Conservation (phyloP, 768 basidiomycete genomes). For the Serpula lacrymans region DNA sequence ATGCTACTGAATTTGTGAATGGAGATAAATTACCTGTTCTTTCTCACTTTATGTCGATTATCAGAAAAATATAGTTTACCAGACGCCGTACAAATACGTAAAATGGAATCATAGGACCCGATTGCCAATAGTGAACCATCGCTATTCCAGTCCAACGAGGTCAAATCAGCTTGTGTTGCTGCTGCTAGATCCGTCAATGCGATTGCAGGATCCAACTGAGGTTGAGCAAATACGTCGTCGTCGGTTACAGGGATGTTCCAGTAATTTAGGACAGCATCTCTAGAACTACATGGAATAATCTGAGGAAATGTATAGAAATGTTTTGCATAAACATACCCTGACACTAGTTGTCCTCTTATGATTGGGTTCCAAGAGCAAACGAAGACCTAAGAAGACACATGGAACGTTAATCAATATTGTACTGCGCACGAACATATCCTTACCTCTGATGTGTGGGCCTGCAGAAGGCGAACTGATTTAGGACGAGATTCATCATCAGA, state of each 20-base stretch:
- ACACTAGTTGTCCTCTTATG: constrained; percentile 55
- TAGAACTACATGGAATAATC: constrained; percentile 47
- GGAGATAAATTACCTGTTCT: background rate
- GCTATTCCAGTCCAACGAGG: constrained; percentile 72
- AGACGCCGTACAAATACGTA: constrained; percentile 61
- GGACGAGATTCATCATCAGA: constrained; percentile 40
- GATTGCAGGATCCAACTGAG: constrained; percentile 31
- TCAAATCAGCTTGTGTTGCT: constrained; percentile 57
- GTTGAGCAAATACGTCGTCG: constrained; percentile 11
- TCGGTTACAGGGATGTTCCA: constrained; percentile 59
- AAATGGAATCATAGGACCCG: constrained; percentile 70
- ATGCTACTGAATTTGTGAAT: constrained; percentile 24
- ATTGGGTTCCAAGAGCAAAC: constrained; percentile 78
- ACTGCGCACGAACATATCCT: constrained; percentile 10
- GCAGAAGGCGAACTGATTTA: constrained; percentile 42
- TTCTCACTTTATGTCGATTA: constrained; percentile 60
- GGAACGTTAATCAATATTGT: background rate
- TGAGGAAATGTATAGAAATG: constrained; percentile 2
- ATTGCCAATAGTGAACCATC: constrained; percentile 74
- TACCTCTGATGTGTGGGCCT: constrained; percentile 64
- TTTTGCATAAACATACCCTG: constrained; percentile 51
- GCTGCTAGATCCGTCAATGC: constrained; percentile 49
- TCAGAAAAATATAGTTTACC: constrained; percentile 66
- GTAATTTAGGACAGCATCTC: constrained; percentile 69
- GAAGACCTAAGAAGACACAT: constrained; percentile 55